Evolutionary conservation across 345 rosid species (phyloP).

Genomic region (Excoecaria cochinchinensis): DNA sequence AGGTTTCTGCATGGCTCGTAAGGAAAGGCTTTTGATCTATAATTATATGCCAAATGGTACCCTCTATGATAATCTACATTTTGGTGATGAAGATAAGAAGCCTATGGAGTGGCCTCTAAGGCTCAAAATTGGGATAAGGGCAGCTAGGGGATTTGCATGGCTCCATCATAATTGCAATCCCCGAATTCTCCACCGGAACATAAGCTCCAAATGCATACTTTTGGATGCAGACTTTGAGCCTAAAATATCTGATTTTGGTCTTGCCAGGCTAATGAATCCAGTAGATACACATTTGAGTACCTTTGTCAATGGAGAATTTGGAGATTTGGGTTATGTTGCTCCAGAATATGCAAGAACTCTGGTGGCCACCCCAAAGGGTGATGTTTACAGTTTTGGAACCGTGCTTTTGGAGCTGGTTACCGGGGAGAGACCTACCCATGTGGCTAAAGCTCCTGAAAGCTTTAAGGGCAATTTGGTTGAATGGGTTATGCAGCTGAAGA

Average conservation of each 20-base stretch:
- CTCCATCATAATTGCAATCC: constrained; percentile 96
- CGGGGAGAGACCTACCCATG: constrained; percentile 74
- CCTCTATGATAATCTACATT: constrained; percentile 60
- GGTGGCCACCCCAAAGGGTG: constrained; percentile 91
- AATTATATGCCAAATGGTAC: constrained; percentile 71
- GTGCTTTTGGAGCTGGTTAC: constrained; percentile 93
- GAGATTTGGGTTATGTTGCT: constrained; percentile 93
- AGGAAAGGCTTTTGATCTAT: constrained; percentile 80
- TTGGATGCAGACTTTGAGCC: constrained; percentile 80
- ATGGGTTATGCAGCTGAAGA: constrained; percentile 60
- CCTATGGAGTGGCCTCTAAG: constrained; percentile 84
- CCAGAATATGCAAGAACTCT: constrained; percentile 87
- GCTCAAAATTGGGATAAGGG: constrained; percentile 78
- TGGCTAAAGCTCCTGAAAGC: constrained; percentile 58
- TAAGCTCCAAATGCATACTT: constrained; percentile 90
- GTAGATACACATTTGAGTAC: constrained; percentile 92
- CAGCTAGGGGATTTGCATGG: constrained; percentile 91
- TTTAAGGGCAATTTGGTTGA: constrained; percentile 91
- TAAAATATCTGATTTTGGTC: constrained; percentile 90
- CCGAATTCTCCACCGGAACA: constrained; percentile 85
- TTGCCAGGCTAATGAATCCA: constrained; percentile 96
- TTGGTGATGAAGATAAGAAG: constrained; percentile 38
- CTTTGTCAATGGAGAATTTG: constrained; percentile 94
- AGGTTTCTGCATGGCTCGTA: constrained; percentile 69
- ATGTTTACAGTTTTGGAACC: constrained; percentile 92